Evolutionary conservation across 495 filamentous ascomycete genomes (phyloP).

Genomic region (Chaetomium fimeti): DNA sequence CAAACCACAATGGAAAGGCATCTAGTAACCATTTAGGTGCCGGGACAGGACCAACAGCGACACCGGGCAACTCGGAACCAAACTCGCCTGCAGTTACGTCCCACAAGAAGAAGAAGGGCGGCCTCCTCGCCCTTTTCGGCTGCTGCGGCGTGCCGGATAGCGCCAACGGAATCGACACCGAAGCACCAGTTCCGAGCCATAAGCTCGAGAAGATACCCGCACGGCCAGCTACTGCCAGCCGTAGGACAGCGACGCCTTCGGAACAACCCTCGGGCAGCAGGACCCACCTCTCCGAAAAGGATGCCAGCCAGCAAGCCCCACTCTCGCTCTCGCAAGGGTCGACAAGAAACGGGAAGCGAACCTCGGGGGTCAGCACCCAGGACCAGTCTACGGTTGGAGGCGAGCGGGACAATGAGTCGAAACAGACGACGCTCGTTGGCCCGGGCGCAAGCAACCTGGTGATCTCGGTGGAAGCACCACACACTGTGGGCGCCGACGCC

Average conservation of each 20-base stretch:
- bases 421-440: constrained; percentile 46
- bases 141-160: constrained; percentile 73
- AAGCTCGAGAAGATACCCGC: constrained; percentile 56
- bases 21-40: constrained; percentile 50
- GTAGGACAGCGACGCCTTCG: constrained; percentile 53
- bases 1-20: constrained; percentile 67
- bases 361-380: constrained; percentile 44
- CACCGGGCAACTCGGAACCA: constrained; percentile 46
- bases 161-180: constrained; percentile 63
- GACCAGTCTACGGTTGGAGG: constrained; percentile 44
- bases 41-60: constrained; percentile 48
- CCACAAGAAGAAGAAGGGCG: constrained; percentile 61
- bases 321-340: constrained; percentile 33
- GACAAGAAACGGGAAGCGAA: constrained; percentile 42
- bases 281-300: constrained; percentile 48
- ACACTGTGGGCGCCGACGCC: constrained; percentile 24
- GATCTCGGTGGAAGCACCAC: constrained; percentile 48
- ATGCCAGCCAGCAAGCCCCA: constrained; percentile 35
- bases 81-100: constrained; percentile 46
- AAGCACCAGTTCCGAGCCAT: constrained; percentile 62
- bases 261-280: constrained; percentile 55
- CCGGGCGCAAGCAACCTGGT: constrained; percentile 40
- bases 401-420: constrained; percentile 47
- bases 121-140: constrained; percentile 69
- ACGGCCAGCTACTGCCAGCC: constrained; percentile 55